A percentile compares a stretch with the other conserved stretches of the same genome.
These are phyloP conservation scores for Psilocybe cyanescens DNA, from an alignment of 768 basidiomycete species.

Conservation along the genomic window DNA sequence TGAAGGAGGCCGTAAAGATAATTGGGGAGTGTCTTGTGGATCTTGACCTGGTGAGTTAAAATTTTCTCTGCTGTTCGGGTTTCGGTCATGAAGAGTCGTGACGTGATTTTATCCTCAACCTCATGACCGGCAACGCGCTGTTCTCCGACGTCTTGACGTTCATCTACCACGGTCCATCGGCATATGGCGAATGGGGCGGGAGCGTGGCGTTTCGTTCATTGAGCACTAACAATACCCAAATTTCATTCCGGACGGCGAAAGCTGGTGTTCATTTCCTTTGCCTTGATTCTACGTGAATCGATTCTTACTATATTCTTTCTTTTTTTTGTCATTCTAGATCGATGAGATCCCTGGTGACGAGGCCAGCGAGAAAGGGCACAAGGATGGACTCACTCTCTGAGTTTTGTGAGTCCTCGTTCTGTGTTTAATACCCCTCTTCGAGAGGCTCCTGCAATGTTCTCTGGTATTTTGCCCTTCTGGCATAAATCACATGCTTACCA, in stretches of 20 bases:
- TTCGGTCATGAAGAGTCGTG: background rate
- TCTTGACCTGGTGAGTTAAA: conserved; percentile 68
- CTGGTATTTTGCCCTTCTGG: background rate
- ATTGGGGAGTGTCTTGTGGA: conserved; percentile 81
- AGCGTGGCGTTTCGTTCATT: background rate
- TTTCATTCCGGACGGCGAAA: conserved; percentile 11
- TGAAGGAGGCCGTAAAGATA: conserved; percentile 72
- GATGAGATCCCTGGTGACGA: conserved; percentile 62
- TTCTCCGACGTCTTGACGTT: background rate
- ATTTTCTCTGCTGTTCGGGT: background rate
- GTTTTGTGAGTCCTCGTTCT: background rate
- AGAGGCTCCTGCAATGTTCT: background rate
- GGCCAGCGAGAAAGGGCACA: conserved; percentile 62
- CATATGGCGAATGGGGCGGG: background rate
- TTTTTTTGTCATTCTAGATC: conserved; percentile 25
- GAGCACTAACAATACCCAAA: background rate
- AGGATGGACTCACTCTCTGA: conserved; percentile 28
- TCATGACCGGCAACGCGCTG: background rate
- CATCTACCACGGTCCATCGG: background rate
- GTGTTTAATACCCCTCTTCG: background rate
- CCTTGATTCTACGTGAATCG: background rate
- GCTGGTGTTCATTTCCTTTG: conserved; percentile 13
- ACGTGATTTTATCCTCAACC: background rate
- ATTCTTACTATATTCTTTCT: conserved; percentile 6
- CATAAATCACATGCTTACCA: background rate